Base-by-base conservation (phyloP, 805 yeast species). In the Deakozyma indianensis region DNA sequence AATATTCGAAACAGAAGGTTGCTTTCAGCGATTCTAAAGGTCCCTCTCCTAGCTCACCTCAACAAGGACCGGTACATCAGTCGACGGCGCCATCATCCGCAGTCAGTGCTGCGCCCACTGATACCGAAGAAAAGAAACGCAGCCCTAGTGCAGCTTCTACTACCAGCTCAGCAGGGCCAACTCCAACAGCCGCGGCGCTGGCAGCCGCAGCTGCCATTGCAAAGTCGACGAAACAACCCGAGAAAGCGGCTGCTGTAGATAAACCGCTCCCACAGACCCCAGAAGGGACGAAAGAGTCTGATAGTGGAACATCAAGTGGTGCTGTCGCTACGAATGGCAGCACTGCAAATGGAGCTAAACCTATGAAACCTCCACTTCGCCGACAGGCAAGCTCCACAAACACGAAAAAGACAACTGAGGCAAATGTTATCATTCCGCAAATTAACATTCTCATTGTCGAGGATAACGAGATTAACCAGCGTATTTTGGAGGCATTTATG, bases 381-480 rank as follows among this genome's bases (percentile, higher is more conserved):
- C 28, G 28, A 7, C 7, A 16, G 25, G 21, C 29, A 43, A 43
- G 46, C 45, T 24, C 22, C 49, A 43, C 16, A 27, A 35, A 16
- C 23, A 45, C 23, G 35, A 45, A 23, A 24, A 28, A 14, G 48
- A 47, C 43, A 41, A 56, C 49, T 3, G 43, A 43, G 2, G 48
- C 55, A 38, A 63, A 62, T 21, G 80, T 78, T 45, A 88, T 92
- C 20, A 70, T 90, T 18, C 95, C 96, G 0, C 83, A 86, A 50
- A 80, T 92, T 38, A 85, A 86, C 38, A 95, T 92, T 1, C 65
- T 92, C 44, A 88, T 92, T 35, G 98, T 92, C 7, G 99, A 92
- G 62, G 99, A 92, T 68, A 92, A 92, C 62, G 80, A 87, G 29
- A 88, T 92, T 56, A 92, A 92, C 63, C 94, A 85, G 64, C 83